phyloP scores from a whole-genome alignment of 73 alveolate species.

The Blepharisma japonicum region DNA sequence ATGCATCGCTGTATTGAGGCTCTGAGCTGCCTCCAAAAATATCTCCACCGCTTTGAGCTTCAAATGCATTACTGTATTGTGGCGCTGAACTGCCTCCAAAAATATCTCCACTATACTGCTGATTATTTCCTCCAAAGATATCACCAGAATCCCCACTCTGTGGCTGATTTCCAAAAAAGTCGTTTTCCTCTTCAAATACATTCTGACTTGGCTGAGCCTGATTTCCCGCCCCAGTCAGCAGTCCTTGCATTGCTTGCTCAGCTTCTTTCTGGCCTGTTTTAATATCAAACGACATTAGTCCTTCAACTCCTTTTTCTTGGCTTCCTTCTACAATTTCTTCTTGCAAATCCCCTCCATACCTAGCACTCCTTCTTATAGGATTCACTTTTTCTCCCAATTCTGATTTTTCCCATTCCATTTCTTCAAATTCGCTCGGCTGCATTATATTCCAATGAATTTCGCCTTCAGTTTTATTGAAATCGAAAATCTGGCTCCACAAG shows the following conservation, averaged over 20 bases:
- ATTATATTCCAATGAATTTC: conserved; percentile 24
- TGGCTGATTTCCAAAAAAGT: too few relatives aligned
- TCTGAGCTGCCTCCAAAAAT: too few relatives aligned
- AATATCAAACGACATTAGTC: conserved; percentile 2
- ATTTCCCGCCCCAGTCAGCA: too few relatives aligned
- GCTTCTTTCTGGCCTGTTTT: conserved; percentile 9
- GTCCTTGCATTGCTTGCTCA: background rate
- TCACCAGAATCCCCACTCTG: too few relatives aligned
- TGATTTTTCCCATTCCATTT: conserved; percentile 9
- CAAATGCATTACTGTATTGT: too few relatives aligned
- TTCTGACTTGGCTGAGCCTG: too few relatives aligned
- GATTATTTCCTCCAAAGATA: too few relatives aligned
- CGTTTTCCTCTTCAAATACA: too few relatives aligned
- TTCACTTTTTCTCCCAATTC: conserved; percentile 23
- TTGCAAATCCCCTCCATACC: conserved; percentile 25
- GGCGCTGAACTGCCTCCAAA: too few relatives aligned
- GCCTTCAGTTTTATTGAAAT: conserved; percentile 25
- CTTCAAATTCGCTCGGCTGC: conserved; percentile 3
- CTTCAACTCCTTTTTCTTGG: conserved; percentile 26
- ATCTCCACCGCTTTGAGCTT: too few relatives aligned
- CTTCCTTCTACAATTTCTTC: conserved; percentile 26
- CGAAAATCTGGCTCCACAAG: conserved; percentile 27
- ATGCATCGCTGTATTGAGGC: too few relatives aligned
- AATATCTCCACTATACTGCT: too few relatives aligned
- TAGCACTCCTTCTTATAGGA: conserved; percentile 15